A percentile compares a stretch with the other conserved stretches of the same genome.
Evolutionary conservation across 2,329 filamentous ascomycete genomes (phyloP).

Genomic region (Aureobasidium vineae): DNA sequence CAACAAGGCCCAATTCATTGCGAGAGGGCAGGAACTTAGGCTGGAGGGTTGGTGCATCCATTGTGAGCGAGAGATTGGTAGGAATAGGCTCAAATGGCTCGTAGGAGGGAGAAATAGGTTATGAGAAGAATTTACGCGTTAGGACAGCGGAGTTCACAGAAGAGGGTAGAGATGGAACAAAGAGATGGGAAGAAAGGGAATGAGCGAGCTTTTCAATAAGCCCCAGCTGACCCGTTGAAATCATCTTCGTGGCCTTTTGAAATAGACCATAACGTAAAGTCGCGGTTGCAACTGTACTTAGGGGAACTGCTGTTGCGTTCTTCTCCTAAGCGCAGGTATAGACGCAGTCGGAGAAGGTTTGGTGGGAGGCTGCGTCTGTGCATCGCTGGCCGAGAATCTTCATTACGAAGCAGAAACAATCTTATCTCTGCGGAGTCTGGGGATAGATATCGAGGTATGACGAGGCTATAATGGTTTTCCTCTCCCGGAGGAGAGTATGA

Average conservation of each 20-base stretch:
- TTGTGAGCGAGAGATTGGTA: conserved; percentile 25
- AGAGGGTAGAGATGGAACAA: conserved; percentile 18
- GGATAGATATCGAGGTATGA: neutral
- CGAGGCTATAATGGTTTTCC: neutral
- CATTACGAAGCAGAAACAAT: conserved; percentile 10
- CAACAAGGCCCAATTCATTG: conserved; percentile 83
- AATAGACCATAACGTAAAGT: conserved; percentile 25
- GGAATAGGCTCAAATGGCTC: neutral
- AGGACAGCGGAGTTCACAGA: conserved; percentile 13
- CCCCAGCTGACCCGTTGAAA: conserved; percentile 21
- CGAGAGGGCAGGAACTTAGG: conserved; percentile 77
- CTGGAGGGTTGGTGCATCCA: conserved; percentile 56
- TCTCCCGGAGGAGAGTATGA: neutral
- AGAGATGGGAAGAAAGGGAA: conserved; percentile 25
- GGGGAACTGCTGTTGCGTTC: conserved; percentile 9
- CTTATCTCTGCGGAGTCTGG: conserved; percentile 7
- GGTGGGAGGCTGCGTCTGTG: neutral
- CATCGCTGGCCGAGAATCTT: neutral
- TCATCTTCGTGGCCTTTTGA: conserved; percentile 23
- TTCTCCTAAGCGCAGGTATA: conserved; percentile 27
- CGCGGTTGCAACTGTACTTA: conserved; percentile 28
- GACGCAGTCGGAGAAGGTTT: conserved; percentile 6
- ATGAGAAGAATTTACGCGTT: neutral
- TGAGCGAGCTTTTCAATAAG: conserved; percentile 14
- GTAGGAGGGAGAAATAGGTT: conserved; percentile 13